phyloP scores from a whole-genome alignment of 208 protist genomes.

The Trypanosoma theileri region DNA sequence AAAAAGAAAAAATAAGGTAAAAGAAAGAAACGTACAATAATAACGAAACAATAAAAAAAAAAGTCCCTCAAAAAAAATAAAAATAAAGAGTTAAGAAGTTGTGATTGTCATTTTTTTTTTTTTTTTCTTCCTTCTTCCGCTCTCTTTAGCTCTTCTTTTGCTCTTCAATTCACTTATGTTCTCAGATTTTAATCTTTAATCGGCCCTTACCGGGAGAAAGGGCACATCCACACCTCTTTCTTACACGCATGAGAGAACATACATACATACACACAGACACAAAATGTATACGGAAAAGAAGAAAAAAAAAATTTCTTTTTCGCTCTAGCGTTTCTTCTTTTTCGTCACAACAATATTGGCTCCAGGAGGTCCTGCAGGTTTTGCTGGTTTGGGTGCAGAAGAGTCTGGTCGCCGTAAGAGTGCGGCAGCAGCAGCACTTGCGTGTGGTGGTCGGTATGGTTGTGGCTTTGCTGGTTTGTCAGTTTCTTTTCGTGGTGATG shows the following conservation, averaged over 20 bases:
- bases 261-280: background rate
- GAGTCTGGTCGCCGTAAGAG: conserved; percentile 59
- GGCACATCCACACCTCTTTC: background rate
- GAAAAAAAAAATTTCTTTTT: background rate
- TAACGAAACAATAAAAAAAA: too few relatives aligned
- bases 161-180: too few relatives aligned
- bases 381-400: conserved; percentile 42
- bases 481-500: conserved; percentile 40
- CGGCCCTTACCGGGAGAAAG: too few relatives aligned
- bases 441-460: conserved; percentile 77
- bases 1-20: background rate
- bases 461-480: conserved; percentile 63
- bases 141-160: too few relatives aligned
- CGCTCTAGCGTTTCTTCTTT: conserved; percentile 59
- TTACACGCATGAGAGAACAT: background rate
- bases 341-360: conserved; percentile 49
- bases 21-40: background rate
- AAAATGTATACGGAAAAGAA: background rate
- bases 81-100: too few relatives aligned
- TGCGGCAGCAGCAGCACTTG: conserved; percentile 46
- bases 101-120: too few relatives aligned
- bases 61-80: too few relatives aligned
- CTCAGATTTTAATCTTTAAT: too few relatives aligned
- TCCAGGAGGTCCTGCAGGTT: conserved; percentile 66
- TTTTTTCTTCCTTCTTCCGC: too few relatives aligned